A percentile compares a stretch with the other conserved stretches of the same genome.
phyloP scores from a whole-genome alignment of 2,329 filamentous ascomycete genomes.

The Xylariaceae sp. region DNA sequence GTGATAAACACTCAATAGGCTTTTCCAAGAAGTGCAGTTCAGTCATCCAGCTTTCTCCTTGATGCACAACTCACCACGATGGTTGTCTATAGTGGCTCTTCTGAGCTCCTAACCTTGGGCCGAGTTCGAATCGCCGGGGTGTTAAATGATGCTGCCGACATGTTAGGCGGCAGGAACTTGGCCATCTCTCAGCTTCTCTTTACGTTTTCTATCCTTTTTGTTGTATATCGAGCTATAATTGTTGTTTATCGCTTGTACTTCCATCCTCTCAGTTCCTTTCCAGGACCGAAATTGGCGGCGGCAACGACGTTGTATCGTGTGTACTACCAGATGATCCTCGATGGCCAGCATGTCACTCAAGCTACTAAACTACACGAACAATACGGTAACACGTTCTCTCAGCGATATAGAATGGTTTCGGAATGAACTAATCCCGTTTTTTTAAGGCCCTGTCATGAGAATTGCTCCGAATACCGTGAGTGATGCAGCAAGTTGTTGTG shows the following conservation, averaged over 20 bases:
- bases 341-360: conserved; percentile 3
- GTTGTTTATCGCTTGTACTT: conserved; percentile 2
- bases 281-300: conserved; percentile 4
- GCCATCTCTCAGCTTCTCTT: neutral
- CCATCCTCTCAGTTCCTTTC: conserved; percentile 1
- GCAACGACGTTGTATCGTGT: conserved; percentile 1
- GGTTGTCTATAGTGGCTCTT: neutral
- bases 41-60: neutral
- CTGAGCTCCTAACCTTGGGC: neutral
- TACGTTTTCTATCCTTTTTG: neutral
- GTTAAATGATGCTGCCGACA: neutral
- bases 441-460: neutral
- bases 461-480: neutral
- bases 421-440: neutral
- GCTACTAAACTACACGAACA: conserved; percentile 1
- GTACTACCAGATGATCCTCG: conserved; percentile 2
- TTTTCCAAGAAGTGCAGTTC: no score
- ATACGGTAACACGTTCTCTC: neutral
- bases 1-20: no score
- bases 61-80: neutral
- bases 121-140: neutral
- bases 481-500: neutral
- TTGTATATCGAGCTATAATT: neutral
- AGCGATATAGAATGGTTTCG: neutral
- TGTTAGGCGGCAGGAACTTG: neutral